Evolutionary conservation across 2,329 filamentous ascomycete species (phyloP).

Genomic region (Ophiosphaerella herpotricha): DNA sequence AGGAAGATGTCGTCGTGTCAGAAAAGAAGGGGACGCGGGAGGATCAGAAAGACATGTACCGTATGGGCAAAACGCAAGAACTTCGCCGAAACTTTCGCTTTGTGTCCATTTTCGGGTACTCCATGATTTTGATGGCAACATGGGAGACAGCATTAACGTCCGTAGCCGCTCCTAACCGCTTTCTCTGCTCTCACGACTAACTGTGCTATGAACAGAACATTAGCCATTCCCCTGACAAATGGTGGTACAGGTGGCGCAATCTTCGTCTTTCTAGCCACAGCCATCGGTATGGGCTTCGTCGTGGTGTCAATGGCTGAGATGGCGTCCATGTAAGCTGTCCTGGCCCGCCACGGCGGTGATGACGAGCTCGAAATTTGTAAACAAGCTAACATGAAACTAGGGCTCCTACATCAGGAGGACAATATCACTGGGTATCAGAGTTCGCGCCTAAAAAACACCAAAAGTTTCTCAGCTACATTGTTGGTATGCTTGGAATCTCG

Average conservation of each 20-base stretch:
- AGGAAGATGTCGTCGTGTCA: conserved; percentile 8
- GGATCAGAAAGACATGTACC: conserved; percentile 32
- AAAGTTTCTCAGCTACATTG: conserved; percentile 27
- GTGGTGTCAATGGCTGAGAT: conserved; percentile 36
- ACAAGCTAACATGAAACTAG: conserved; percentile 10
- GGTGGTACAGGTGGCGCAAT: conserved; percentile 34
- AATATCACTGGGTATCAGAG: conserved; percentile 38
- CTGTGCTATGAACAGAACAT: conserved; percentile 15
- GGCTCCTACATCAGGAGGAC: conserved; percentile 33
- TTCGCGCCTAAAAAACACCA: conserved; percentile 30
- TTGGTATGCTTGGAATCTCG: conserved; percentile 8
- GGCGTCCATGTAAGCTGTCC: conserved; percentile 27
- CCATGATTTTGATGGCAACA: conserved; percentile 33
- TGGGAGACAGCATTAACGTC: conserved; percentile 31
- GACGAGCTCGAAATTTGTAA: not conserved
- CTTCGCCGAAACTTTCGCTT: conserved; percentile 31
- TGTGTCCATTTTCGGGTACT: conserved; percentile 33
- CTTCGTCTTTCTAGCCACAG: conserved; percentile 29
- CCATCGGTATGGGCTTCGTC: conserved; percentile 25
- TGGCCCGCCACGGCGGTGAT: too few species aligned
- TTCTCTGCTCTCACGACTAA: not conserved
- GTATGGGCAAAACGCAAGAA: conserved; percentile 37
- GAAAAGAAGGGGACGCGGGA: conserved; percentile 25
- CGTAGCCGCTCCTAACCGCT: not conserved
- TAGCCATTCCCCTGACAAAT: conserved; percentile 26